These are phyloP conservation scores for Bruguiera parviflora DNA, from an alignment of 345 rosid species.

Conservation along the genomic window DNA sequence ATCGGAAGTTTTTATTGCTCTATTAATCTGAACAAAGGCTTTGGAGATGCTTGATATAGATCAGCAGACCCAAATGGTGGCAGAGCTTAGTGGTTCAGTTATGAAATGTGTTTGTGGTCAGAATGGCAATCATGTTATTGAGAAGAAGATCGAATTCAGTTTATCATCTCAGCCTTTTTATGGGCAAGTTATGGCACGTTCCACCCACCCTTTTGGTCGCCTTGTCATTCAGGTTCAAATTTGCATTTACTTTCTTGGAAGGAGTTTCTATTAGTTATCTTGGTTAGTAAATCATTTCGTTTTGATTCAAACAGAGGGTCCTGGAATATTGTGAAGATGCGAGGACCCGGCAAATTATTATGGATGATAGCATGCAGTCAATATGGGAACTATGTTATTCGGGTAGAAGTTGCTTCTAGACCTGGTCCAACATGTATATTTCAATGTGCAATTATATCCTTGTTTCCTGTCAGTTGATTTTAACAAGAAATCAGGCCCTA, in stretches of 20 bases:
- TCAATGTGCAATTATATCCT: background rate
- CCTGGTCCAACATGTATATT: background rate
- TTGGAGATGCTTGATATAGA: constrained; percentile 81
- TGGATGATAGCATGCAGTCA: constrained; percentile 88
- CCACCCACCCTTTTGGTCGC: constrained; percentile 97
- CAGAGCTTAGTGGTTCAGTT: constrained; percentile 83
- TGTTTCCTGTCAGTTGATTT: background rate
- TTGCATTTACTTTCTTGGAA: background rate
- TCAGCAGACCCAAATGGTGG: constrained; percentile 68
- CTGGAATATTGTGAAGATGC: constrained; percentile 71
- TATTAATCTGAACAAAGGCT: constrained; percentile 47
- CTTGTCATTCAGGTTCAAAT: constrained; percentile 81
- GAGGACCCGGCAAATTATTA: constrained; percentile 61
- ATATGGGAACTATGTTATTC: constrained; percentile 95
- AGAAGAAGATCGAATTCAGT: constrained; percentile 78
- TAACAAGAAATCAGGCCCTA: background rate
- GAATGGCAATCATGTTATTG: constrained; percentile 98
- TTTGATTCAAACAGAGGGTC: constrained; percentile 58
- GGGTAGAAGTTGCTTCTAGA: constrained; percentile 36
- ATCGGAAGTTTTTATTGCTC: constrained; percentile 18
- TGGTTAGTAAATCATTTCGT: constrained; percentile 5
- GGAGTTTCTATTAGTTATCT: constrained; percentile 10
- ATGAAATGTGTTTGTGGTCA: constrained; percentile 95
- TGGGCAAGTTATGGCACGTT: constrained; percentile 82
- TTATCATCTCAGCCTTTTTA: constrained; percentile 80